Evolutionary conservation across 768 basidiomycete genomes (phyloP).

Genomic region (Cantharellus cinnabarinus): DNA sequence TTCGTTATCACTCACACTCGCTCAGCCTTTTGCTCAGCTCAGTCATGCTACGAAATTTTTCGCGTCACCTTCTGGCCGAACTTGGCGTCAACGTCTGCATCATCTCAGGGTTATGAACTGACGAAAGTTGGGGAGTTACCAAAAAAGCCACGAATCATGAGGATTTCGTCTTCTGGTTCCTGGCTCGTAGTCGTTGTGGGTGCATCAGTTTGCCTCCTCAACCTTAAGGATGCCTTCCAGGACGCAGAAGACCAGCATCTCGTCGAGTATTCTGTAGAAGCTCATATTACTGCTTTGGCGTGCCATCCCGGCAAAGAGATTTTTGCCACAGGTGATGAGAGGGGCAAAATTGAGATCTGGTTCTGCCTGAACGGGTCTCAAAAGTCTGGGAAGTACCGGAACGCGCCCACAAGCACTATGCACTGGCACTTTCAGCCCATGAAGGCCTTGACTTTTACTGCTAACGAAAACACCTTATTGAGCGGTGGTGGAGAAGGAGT

Average conservation of each 20-base stretch:
- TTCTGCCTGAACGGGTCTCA: slow-evolving; percentile 71
- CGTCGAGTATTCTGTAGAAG: slow-evolving; percentile 27
- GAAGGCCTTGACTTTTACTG: slow-evolving; percentile 64
- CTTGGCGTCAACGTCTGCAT: too few species aligned
- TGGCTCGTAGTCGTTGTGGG: slow-evolving; percentile 61
- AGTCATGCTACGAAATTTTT: neutral
- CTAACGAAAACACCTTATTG: slow-evolving; percentile 79
- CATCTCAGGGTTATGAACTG: too few species aligned
- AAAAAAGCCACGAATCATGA: neutral
- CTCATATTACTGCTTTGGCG: slow-evolving; percentile 49
- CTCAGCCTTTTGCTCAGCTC: neutral
- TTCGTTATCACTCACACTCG: neutral
- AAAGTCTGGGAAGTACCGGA: slow-evolving; percentile 21
- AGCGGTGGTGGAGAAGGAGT: slow-evolving; percentile 93
- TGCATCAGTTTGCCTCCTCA: slow-evolving; percentile 56
- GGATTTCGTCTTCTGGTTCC: slow-evolving; percentile 37
- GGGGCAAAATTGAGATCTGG: slow-evolving; percentile 77
- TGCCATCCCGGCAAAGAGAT: slow-evolving; percentile 82
- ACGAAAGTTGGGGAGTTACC: neutral
- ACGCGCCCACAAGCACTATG: slow-evolving; percentile 61
- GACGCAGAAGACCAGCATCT: slow-evolving; percentile 32
- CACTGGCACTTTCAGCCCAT: slow-evolving; percentile 98
- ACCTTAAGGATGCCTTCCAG: slow-evolving; percentile 41
- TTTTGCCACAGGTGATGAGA: slow-evolving; percentile 84
- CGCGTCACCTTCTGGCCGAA: too few species aligned